Evolutionary conservation across 371 early-diverging fungal species (phyloP).

Genomic region (Rhizopus sp.): DNA sequence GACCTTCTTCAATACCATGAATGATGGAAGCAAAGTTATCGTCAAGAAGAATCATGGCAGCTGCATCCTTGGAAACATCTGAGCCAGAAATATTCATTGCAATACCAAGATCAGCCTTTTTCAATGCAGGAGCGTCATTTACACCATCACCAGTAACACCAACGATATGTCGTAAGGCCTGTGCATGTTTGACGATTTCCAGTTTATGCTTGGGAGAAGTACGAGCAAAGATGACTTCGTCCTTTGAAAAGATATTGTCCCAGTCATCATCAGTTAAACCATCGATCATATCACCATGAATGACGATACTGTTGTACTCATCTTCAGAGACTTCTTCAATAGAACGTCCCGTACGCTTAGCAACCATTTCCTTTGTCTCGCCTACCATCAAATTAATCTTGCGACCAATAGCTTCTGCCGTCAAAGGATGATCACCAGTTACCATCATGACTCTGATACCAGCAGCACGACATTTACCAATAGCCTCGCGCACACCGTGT

Average conservation of each 20-base stretch:
- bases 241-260: conserved; percentile 61
- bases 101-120: conserved; percentile 96
- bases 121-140: conserved; percentile 94
- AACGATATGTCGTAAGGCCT: conserved; percentile 44
- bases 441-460: conserved; percentile 97
- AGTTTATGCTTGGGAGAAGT: conserved; percentile 58
- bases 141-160: conserved; percentile 92
- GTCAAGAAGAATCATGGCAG: conserved; percentile 95
- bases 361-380: conserved; percentile 82
- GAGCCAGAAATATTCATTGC: conserved; percentile 95
- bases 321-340: conserved; percentile 68
- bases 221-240: conserved; percentile 55
- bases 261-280: conserved; percentile 80
- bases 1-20: conserved; percentile 90
- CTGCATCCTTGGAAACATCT: conserved; percentile 97
- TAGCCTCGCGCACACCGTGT: conserved; percentile 96
- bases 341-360: conserved; percentile 62
- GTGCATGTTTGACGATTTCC: conserved; percentile 41
- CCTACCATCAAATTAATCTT: conserved; percentile 90
- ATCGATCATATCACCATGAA: conserved; percentile 91
- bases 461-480: conserved; percentile 88
- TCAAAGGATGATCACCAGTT: conserved; percentile 95
- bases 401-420: conserved; percentile 83
- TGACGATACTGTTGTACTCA: conserved; percentile 88
- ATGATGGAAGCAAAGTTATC: conserved; percentile 94